Conservation (phyloP, 2,329 filamentous ascomycete species). For the Cercospora zeina region DNA sequence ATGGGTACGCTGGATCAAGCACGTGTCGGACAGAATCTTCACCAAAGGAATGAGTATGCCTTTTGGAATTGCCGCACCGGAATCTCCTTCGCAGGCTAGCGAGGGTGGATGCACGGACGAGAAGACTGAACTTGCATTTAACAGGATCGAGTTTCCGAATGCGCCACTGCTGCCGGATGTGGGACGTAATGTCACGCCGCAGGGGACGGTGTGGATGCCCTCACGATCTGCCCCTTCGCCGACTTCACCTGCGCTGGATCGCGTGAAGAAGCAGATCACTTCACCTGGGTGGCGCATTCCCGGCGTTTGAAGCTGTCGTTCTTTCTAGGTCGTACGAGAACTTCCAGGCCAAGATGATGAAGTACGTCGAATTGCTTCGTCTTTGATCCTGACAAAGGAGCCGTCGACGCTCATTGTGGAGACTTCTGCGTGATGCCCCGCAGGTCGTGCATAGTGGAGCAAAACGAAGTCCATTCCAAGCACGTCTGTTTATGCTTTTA, state of each 20-base stretch:
- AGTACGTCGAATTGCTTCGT: not conserved
- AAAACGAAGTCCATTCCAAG: not conserved
- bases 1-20: constrained; percentile 12
- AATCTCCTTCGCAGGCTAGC: not conserved
- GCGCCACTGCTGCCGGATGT: constrained; percentile 10
- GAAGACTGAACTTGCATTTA: constrained; percentile 6
- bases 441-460: not conserved
- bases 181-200: constrained; percentile 9
- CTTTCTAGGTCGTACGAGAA: too few relatives aligned
- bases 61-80: not conserved
- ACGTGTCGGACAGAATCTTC: constrained; percentile 14
- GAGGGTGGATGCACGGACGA: not conserved
- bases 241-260: not conserved
- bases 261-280: not conserved
- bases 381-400: not conserved
- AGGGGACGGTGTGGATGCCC: constrained; percentile 16
- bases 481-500: not conserved
- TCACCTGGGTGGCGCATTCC: not conserved
- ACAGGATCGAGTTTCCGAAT: constrained; percentile 13
- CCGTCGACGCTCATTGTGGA: too few relatives aligned
- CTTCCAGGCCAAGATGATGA: not conserved
- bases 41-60: constrained; percentile 21
- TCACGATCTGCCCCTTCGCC: constrained; percentile 2
- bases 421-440: too few relatives aligned
- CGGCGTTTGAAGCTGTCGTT: too few relatives aligned